phyloP scores from a whole-genome alignment of 2,329 filamentous ascomycete genomes.

The Mariannaea sp. region DNA sequence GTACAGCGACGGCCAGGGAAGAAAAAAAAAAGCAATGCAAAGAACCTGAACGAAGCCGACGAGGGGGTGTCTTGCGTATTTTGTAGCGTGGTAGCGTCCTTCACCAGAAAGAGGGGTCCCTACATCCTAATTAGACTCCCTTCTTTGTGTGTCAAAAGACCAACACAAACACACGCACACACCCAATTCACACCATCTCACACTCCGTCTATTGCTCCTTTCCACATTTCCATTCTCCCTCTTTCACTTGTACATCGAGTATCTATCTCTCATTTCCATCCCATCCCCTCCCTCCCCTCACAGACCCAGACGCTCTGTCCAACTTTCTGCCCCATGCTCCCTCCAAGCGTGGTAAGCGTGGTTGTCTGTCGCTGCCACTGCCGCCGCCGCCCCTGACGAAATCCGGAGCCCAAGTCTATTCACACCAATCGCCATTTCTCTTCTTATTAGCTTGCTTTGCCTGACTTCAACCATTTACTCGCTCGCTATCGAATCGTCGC shows the following conservation, averaged over 20 bases:
- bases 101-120: constrained; percentile 15
- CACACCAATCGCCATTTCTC: constrained; percentile 31
- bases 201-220: not conserved
- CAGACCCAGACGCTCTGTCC: not conserved
- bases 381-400: constrained; percentile 22
- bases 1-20: constrained; percentile 26
- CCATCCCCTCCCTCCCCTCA: constrained; percentile 5
- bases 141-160: constrained; percentile 21
- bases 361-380: constrained; percentile 16
- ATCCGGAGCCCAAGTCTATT: constrained; percentile 16
- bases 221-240: not conserved
- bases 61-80: constrained; percentile 3
- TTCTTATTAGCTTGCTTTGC: constrained; percentile 15
- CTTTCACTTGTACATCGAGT: not conserved
- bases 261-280: not conserved
- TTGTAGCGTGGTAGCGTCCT: constrained; percentile 13
- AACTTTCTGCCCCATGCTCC: constrained; percentile 12
- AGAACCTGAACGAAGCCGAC: constrained; percentile 12
- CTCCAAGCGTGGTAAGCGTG: constrained; percentile 6
- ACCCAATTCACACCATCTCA: too few species aligned
- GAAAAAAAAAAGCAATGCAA: constrained; percentile 24
- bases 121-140: constrained; percentile 20
- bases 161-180: not conserved
- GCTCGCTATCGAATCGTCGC: constrained; percentile 2
- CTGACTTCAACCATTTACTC: constrained; percentile 5